Evolutionary conservation across 139 green algal species (phyloP).

Genomic region (Closterium sp.): DNA sequence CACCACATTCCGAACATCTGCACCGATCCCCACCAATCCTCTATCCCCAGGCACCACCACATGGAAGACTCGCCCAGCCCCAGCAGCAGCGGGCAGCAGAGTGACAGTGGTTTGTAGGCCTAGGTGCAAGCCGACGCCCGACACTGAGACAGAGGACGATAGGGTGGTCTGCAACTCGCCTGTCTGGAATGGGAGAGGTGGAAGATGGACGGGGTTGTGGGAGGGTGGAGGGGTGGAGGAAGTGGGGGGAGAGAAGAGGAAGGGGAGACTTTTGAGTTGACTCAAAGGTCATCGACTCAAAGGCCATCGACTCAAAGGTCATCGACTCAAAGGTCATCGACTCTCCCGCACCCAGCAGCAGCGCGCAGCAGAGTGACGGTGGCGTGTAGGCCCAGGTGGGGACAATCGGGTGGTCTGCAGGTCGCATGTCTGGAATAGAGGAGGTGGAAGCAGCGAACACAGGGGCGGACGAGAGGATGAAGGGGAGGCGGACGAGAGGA

Average conservation of each 20-base stretch:
- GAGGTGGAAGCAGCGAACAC: too few relatives aligned
- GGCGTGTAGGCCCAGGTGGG: too few relatives aligned
- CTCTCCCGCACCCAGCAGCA: too few relatives aligned
- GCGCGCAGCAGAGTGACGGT: too few relatives aligned
- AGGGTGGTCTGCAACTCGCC: constrained; percentile 3
- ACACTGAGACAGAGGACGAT: background rate
- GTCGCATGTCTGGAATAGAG: too few relatives aligned
- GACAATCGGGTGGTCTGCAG: too few relatives aligned
- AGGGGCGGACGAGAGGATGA: too few relatives aligned
- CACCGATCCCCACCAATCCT: background rate
- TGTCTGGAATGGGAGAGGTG: background rate
- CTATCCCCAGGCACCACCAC: background rate
- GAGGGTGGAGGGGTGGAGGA: background rate
- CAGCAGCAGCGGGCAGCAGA: background rate
- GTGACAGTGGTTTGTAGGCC: background rate
- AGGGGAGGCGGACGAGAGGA: too few relatives aligned
- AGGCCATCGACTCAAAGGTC: too few relatives aligned
- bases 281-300: too few relatives aligned
- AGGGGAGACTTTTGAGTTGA: too few relatives aligned
- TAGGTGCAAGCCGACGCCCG: constrained; percentile 19
- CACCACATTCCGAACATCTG: constrained; percentile 1
- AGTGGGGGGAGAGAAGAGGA: background rate
- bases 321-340: too few relatives aligned
- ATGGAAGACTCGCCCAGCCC: background rate
- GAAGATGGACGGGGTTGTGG: background rate